These are phyloP conservation scores for Diaporthe longicolla DNA, from an alignment of 2,329 filamentous ascomycete genomes.

Conservation along the genomic window DNA sequence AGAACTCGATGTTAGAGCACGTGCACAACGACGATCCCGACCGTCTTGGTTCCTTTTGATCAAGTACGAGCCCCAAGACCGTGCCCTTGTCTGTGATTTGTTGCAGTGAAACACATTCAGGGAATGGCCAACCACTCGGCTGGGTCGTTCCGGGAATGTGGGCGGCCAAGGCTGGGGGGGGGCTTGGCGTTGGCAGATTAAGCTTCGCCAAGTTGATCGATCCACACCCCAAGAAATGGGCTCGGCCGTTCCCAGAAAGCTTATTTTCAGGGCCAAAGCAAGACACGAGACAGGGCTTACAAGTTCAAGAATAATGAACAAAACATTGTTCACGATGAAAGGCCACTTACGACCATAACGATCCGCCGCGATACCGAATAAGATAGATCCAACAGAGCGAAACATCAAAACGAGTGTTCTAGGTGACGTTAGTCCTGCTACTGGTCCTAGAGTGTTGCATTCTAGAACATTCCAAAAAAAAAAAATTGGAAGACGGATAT, in stretches of 20 bases:
- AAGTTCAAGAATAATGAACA: conserved; percentile 80
- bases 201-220: conserved; percentile 15
- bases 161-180: conserved; percentile 25
- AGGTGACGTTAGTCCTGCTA: no score
- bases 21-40: background rate
- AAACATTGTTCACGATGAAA: conserved; percentile 80
- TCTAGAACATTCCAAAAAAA: no score
- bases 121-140: background rate
- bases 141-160: conserved; percentile 24
- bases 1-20: conserved; percentile 18
- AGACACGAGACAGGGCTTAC: conserved; percentile 57
- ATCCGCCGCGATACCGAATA: conserved; percentile 69
- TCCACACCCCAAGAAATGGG: conserved; percentile 22
- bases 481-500: no score
- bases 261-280: background rate
- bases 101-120: background rate
- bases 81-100: background rate
- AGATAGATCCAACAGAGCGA: conserved; percentile 65
- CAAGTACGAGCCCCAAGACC: background rate
- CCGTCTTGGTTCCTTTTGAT: background rate
- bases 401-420: conserved; percentile 73
- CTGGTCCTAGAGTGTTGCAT: no score
- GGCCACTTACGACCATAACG: conserved; percentile 77
- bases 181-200: conserved; percentile 35
- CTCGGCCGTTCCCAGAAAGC: conserved; percentile 12